These are phyloP conservation scores for Volvariella surrecta DNA, from an alignment of 1,284 basidiomycete genomes.

Conservation along the genomic window DNA sequence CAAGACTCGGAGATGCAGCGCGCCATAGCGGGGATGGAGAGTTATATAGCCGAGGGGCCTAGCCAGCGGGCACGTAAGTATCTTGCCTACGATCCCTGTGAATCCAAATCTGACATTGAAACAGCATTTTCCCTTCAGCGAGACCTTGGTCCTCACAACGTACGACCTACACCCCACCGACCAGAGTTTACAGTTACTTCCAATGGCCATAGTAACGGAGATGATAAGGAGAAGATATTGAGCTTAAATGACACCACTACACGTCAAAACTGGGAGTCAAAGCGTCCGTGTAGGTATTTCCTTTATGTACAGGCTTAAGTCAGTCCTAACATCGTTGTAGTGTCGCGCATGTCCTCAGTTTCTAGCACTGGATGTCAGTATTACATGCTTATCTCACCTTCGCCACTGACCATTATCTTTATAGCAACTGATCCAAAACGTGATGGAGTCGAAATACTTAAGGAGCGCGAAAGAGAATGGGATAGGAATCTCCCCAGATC, in stretches of 20 bases:
- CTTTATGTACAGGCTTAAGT: not conserved
- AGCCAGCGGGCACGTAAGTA: not conserved
- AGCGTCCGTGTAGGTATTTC: constrained; percentile 5
- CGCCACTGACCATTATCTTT: too few relatives aligned
- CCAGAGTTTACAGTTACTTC: too few relatives aligned
- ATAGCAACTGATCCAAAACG: not conserved
- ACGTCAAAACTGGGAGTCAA: not conserved
- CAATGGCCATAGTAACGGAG: too few relatives aligned
- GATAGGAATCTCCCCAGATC: constrained; percentile 15
- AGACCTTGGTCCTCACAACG: not conserved
- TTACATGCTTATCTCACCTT: not conserved
- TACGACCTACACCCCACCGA: constrained; percentile 1
- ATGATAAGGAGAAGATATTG: constrained; percentile 4
- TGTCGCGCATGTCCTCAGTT: constrained; percentile 8
- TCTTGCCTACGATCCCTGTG: too few relatives aligned
- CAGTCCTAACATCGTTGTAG: constrained; percentile 3
- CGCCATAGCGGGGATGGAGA: constrained; percentile 49
- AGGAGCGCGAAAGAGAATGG: constrained; percentile 29
- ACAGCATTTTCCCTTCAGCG: too few relatives aligned
- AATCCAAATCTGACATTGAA: too few relatives aligned
- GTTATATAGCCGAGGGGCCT: constrained; percentile 22
- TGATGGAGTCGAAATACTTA: constrained; percentile 16
- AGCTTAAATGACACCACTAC: not conserved
- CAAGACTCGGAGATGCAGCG: constrained; percentile 68
- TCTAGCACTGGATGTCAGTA: constrained; percentile 8